Evolutionary conservation across 2,329 filamentous ascomycete genomes (phyloP), one percentile per base, ranked within the genome.

Genomic region (Phaeosphaeriaceae sp.): DNA sequence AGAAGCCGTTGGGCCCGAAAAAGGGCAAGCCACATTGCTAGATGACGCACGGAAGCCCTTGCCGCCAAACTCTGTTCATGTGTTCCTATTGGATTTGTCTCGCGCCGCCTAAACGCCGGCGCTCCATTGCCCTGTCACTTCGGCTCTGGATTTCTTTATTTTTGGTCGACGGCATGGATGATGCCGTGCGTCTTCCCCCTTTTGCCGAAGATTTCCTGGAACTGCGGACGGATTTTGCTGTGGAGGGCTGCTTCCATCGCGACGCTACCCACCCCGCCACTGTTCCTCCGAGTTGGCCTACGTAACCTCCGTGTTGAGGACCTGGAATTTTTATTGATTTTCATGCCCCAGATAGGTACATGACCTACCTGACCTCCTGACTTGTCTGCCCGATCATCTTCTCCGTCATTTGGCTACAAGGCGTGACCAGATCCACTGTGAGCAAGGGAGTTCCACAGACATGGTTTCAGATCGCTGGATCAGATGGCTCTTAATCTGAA

Each of bases 41-140:
- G 16, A 44, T 49, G 46, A 44, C 41, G 41, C 37, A 36, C 42
- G 34, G 46, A 20, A 30, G 12, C 17, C 46, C 20, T 43, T n/a
- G 39, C 46, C 28, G 34, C 28, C n/a, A 15, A 13, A 36, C 35
- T 13, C 34, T 28, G 32, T 45, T 32, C 36, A 37, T 30, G 16
- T 11, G 13, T 7, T n/a, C 33, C 26, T 13, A 50, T 42, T 50
- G 35, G 47, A 18, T 26, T 15, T 18, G 3, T 13, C 47, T 50
- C 47, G 47, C 47, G 47, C 47, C 47, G 42, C 6, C 18, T 42
- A 45, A 41, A 46, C 12, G 20, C 33, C 34, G 29, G 35, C 23
- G 17, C 39, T 11, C 20, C 29, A 2, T 15, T 6, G 17, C 44
- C 21, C 42, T 41, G 37, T 32, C 33, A 12, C 20, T 28, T 39